Evolutionary conservation across 345 rosid species (phyloP), one percentile per base, ranked within the genome.

Genomic region (Pistacia atlantica): DNA sequence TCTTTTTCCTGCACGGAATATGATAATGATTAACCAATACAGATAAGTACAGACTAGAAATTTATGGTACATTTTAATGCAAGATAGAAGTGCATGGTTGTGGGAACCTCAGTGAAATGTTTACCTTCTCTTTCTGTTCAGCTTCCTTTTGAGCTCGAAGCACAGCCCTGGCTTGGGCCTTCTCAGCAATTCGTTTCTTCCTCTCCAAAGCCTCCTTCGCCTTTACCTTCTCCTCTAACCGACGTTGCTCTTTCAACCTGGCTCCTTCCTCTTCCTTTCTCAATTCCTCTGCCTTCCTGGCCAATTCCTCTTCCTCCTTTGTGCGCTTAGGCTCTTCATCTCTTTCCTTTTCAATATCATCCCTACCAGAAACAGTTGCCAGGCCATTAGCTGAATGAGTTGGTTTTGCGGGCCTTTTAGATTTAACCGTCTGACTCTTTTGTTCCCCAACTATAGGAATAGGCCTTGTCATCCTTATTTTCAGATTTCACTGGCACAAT

Each of bases 151-250:
- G 88, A 57, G 89, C 97, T 83, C 82, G 91, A 55, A 80, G 61
- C 6, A 78, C 89, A 73, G 93, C 97, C 82, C 94, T 86, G 57
- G 95, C 92, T 78, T 82, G 88, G 22, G 97, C 97, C 78, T 87
- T 89, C 59, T 91, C 97, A 2, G 88, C 92, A 52, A 46, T 88
- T 75, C 90, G 86, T 73, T 86, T 90, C 83, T 91, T 93, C 82
- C 97, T 88, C 84, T 91, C 91, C 77, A 83, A 62, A 67, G 97
- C 98, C 70, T 91, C 98, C 80, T 85, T 90, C 28, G 95, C 92
- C 81, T 95, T 92, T 55, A 87, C 88, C 67, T 82, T 90, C 85
- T 92, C 93, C 81, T 93, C 97, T 69, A 88, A 82, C 75, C 88
- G 86, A 31, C 62, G 84, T 71, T 90, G 97, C 76, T 93, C 97